Evolutionary conservation across 2,329 filamentous ascomycete species (phyloP).

Genomic region (Lachnellula arida): DNA sequence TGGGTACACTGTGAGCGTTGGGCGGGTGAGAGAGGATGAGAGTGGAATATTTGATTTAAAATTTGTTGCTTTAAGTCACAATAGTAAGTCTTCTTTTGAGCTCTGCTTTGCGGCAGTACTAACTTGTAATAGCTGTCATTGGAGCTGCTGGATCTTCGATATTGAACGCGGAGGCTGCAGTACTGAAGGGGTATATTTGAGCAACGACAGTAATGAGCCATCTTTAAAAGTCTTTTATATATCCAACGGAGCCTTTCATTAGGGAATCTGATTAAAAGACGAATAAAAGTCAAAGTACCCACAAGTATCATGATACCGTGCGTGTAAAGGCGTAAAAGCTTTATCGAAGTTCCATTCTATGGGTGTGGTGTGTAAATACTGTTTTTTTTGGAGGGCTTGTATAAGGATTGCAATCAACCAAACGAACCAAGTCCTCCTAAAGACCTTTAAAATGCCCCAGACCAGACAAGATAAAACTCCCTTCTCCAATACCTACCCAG

Average conservation of each 20-base stretch:
- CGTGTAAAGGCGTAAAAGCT: too few relatives aligned
- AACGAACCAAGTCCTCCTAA: too few relatives aligned
- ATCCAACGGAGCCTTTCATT: too few relatives aligned
- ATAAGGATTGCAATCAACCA: too few relatives aligned
- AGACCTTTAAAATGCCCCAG: too few relatives aligned
- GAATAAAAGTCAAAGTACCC: background rate
- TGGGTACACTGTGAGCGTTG: slow-evolving; percentile 89
- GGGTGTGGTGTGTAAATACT: too few relatives aligned
- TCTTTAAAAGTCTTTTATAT: too few relatives aligned
- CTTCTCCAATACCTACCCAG: too few relatives aligned
- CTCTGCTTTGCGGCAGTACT: background rate
- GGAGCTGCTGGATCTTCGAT: slow-evolving; percentile 95
- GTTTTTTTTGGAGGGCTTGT: too few relatives aligned
- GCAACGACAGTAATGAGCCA: background rate
- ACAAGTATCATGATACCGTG: background rate
- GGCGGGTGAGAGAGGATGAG: slow-evolving; percentile 73
- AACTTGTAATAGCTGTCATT: slow-evolving; percentile 62
- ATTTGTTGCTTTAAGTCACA: slow-evolving; percentile 89
- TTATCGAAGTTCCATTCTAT: too few relatives aligned
- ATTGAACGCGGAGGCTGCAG: slow-evolving; percentile 86
- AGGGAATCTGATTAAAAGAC: background rate
- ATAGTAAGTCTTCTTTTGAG: slow-evolving; percentile 39
- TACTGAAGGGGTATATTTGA: slow-evolving; percentile 81
- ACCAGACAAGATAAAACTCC: too few relatives aligned
- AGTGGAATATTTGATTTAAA: slow-evolving; percentile 90